A percentile compares a stretch with the other conserved stretches of the same genome.
Evolutionary conservation across 306 rosid species (phyloP).

Genomic region (Dalbergia oliveri): DNA sequence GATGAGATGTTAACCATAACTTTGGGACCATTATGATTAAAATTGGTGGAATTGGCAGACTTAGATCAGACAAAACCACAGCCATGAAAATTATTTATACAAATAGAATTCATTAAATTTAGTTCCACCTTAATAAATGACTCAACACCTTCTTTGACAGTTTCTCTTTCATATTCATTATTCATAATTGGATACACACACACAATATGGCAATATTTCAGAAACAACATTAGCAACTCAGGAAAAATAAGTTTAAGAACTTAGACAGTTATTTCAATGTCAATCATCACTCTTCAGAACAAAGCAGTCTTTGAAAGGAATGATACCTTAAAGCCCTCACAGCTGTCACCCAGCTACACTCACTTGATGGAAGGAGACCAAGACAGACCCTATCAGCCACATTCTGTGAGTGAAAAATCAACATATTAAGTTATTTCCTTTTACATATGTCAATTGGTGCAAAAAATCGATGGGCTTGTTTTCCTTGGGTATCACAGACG

Average conservation of each 20-base stretch:
- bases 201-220: slow-evolving; percentile 1
- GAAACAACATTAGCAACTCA: slow-evolving; percentile 8
- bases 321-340: slow-evolving; percentile 81
- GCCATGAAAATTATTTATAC: not conserved
- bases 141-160: slow-evolving; percentile 23
- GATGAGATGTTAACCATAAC: slow-evolving; percentile 30
- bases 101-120: not conserved
- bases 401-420: slow-evolving; percentile 57
- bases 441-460: slow-evolving; percentile 8
- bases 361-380: slow-evolving; percentile 94
- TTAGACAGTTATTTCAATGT: slow-evolving; percentile 27
- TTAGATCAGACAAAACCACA: slow-evolving; percentile 3
- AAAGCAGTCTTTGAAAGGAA: slow-evolving; percentile 9
- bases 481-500: slow-evolving; percentile 1
- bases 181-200: slow-evolving; percentile 4
- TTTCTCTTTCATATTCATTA: slow-evolving; percentile 29
- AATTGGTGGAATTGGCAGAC: not conserved
- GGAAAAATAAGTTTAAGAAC: slow-evolving; percentile 18
- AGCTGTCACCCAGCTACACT: slow-evolving; percentile 87
- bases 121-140: not conserved
- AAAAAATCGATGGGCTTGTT: not conserved
- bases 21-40: slow-evolving; percentile 15
- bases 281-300: slow-evolving; percentile 33
- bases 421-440: slow-evolving; percentile 18
- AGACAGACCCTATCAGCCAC: slow-evolving; percentile 95